A percentile compares a stretch with the other conserved stretches of the same genome.
Conservation (phyloP, 192 early-diverging fungal species). For the Jimgerdemannia flammicorona region DNA sequence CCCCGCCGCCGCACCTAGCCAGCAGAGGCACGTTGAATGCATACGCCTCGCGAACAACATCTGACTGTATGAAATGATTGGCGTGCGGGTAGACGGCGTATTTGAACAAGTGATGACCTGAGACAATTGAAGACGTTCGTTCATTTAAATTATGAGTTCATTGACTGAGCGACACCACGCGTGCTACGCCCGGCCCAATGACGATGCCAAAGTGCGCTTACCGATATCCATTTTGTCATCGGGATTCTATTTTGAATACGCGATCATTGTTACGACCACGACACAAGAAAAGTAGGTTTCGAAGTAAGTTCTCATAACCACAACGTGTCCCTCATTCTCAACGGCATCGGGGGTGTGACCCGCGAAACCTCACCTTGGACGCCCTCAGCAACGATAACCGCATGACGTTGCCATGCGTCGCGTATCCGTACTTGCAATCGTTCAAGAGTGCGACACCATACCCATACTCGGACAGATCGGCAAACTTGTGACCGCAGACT, state of each 20-base stretch:
- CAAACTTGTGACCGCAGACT: constrained; percentile 98
- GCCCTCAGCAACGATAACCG: constrained; percentile 79
- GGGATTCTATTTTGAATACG: constrained; percentile 17
- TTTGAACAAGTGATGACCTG: constrained; percentile 76
- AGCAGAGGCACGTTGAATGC: constrained; percentile 86
- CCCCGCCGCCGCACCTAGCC: constrained; percentile 39
- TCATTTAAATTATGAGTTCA: background rate
- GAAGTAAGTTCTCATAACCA: no score
- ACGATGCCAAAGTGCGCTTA: constrained; percentile 18
- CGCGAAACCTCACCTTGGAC: constrained; percentile 58
- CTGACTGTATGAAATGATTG: constrained; percentile 69
- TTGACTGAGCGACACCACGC: background rate
- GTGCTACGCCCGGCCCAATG: constrained; percentile 9
- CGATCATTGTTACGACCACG: background rate
- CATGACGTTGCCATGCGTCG: constrained; percentile 78
- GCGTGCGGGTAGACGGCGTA: constrained; percentile 92
- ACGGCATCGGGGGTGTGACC: no score
- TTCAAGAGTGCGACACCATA: constrained; percentile 94
- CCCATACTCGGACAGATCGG: constrained; percentile 90
- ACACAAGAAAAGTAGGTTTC: background rate
- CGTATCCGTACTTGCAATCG: constrained; percentile 98
- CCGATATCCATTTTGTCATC: constrained; percentile 61
- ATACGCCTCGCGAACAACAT: constrained; percentile 87
- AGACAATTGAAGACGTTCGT: constrained; percentile 17
- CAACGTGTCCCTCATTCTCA: background rate